phyloP scores from a whole-genome alignment of 225 moss, liverwort and hornwort genomes.

The Thuidium tamariscinum region DNA sequence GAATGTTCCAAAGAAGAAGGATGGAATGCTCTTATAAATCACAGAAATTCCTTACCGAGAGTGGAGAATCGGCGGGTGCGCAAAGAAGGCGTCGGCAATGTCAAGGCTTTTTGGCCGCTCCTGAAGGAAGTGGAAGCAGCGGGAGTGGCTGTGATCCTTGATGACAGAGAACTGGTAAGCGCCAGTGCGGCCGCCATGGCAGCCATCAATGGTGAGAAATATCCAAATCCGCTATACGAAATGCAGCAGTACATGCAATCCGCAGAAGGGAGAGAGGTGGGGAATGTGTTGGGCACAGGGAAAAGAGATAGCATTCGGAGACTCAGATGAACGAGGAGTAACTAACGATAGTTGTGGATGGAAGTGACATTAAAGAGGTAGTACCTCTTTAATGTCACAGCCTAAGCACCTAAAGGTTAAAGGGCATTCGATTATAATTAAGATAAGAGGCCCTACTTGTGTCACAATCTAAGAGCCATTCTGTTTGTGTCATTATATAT shows the following conservation, averaged over 20 bases:
- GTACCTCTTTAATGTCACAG: not conserved
- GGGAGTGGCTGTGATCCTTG: not conserved
- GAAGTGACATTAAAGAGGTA: too few relatives aligned
- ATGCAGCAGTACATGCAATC: not conserved
- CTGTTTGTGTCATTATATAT: too few relatives aligned
- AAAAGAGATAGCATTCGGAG: not conserved
- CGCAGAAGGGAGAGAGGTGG: not conserved
- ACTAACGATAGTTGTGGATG: not conserved
- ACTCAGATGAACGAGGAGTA: not conserved
- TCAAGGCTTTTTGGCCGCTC: slow-evolving; percentile 9
- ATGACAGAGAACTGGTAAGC: not conserved
- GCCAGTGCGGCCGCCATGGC: slow-evolving; percentile 20
- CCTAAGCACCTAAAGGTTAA: too few relatives aligned
- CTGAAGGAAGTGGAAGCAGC: slow-evolving; percentile 23
- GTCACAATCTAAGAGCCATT: too few relatives aligned
- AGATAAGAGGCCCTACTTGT: too few relatives aligned
- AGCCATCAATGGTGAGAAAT: not conserved
- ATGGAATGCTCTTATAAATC: not conserved
- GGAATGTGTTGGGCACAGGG: not conserved
- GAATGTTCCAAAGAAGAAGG: not conserved
- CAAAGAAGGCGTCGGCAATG: not conserved
- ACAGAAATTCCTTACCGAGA: not conserved
- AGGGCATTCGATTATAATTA: too few relatives aligned
- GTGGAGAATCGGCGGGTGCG: slow-evolving; percentile 2
- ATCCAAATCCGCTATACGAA: not conserved